Base-by-base conservation (phyloP, 139 green algal genomes). In the Chlorella sorokiniana region DNA sequence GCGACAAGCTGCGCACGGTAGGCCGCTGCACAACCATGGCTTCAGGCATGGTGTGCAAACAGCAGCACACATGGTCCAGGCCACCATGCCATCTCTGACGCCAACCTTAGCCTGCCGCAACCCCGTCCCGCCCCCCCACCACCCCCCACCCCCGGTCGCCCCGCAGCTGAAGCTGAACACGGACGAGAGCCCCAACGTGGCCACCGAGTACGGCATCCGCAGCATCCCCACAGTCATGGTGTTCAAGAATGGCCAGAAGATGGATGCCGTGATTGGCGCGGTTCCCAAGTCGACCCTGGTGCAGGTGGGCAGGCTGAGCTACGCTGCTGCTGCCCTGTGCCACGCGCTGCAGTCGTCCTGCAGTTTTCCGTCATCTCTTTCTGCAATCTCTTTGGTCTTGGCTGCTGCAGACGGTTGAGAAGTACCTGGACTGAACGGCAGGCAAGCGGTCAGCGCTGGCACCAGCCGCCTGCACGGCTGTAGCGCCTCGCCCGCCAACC, bases 171-270 rank as follows among this genome's bases (percentile, higher is more conserved):
- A 98, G 88, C 86, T 99, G 18, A 99, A 99, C 95, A 99, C 97
- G 33, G 97, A 99, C 69, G 95, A 99, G 90, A 95, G 86, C 83
- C 96, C 96, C 27, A 84, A 85, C 70, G 88, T 98, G 20, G 97
- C 97, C 31, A 98, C 95, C 22, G 94, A 99, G 85, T 98, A 97
- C 82, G 96, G 95, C 71, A 99, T 99, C 81, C 88, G 97, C 42
- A 94, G 84, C 86, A 99, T 99, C 44, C 96, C 96, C 29, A 99
- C 96, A 56, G 91, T 98, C 25, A 99, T 99, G 94, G 91, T 99
- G 63, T 99, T 98, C 89, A 98, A 99, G 91, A 79, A 85, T 61
- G 85, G 96, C 54, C 84, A 96, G 86, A 99, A 99, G 89, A 89
- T 96, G 90, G 97, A 99, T 69, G 97, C 96, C 7, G 95, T 99